phyloP scores from a whole-genome alignment of 345 rosid species.

The Barbarea vulgaris region DNA sequence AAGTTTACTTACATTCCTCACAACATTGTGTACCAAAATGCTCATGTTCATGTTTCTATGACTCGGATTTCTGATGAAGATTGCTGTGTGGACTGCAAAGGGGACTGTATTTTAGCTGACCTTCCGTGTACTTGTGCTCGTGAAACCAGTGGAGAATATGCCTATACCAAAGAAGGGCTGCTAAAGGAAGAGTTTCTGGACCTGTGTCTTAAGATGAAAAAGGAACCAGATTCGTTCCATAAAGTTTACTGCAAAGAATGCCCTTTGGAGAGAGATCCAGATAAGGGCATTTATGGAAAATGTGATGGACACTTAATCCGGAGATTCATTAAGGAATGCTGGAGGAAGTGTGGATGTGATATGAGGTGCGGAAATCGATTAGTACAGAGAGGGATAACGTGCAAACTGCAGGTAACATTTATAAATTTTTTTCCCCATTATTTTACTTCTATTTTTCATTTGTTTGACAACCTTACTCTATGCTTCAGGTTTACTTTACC shows the following conservation, averaged over 20 bases:
- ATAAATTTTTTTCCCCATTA: not conserved
- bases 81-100: constrained; percentile 68
- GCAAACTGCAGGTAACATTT: constrained; percentile 65
- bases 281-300: constrained; percentile 49
- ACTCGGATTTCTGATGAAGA: constrained; percentile 77
- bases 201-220: constrained; percentile 49
- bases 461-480: constrained; percentile 24
- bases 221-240: constrained; percentile 43
- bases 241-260: constrained; percentile 68
- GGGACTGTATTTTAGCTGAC: constrained; percentile 64
- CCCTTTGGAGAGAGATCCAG: constrained; percentile 63
- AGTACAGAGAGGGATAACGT: constrained; percentile 74
- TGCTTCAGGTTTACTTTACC: constrained; percentile 72
- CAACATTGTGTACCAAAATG: constrained; percentile 61
- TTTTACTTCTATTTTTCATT: not conserved
- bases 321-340: constrained; percentile 90
- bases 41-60: constrained; percentile 62
- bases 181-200: constrained; percentile 60
- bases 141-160: constrained; percentile 88
- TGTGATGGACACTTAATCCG: constrained; percentile 84
- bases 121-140: constrained; percentile 78
- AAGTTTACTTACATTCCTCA: constrained; percentile 69
- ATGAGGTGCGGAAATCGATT: constrained; percentile 81
- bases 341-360: constrained; percentile 86
- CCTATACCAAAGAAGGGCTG: constrained; percentile 64